Base-by-base conservation (phyloP, 495 filamentous ascomycete genomes). In the Penicillium alfredii region DNA sequence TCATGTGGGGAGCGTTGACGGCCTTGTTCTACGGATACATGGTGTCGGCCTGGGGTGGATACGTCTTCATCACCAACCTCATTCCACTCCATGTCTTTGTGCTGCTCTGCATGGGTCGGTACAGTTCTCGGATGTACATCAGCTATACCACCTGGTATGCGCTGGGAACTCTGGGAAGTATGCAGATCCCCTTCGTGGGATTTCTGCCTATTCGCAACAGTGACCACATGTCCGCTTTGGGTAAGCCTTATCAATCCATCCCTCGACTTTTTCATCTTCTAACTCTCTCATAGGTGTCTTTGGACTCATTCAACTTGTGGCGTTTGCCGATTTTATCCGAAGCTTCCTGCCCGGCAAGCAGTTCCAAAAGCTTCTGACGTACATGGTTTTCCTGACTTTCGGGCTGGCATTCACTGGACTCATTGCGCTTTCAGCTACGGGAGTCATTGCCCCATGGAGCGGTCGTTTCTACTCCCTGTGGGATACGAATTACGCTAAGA, bases 11-110 rank as follows among this genome's bases (percentile, higher is more conserved):
- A 33, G 89, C 86, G 10, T 70, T 96, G 43, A 89, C 89, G 42
- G 93, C 93, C 22, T 67, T 99, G 40, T 99, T 94, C 68, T 99
- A 99, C 61, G 93, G 93, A 40, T 99, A 99, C 74, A 99, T 99
- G 93, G 93, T 99, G 24, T 88, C 89, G 35, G 92, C 93, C 21
- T 99, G 93, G 93, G 93, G 93, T 71, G 93, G 93, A 58, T 99
- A 99, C 62, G 93, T 96, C 45, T 99, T 99, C 75, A 99, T 99
- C 55, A 99, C 93, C 44, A 97, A 95, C 55, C 69, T 99, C 60
- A 81, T 99, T 26, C 93, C 93, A 23, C 79, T 99, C 31, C 93
- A 99, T 61, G 81, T 87, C 10, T 94, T 99, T 55, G 89, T 97
- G 18, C 74, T 99, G 40, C 78, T 97, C 45, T 87, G 80, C 66